Percentiles rank a stretch among this genome's conserved stretches.
Conservation (phyloP, 2,329 filamentous ascomycete species). For the Arthroderma sp. region DNA sequence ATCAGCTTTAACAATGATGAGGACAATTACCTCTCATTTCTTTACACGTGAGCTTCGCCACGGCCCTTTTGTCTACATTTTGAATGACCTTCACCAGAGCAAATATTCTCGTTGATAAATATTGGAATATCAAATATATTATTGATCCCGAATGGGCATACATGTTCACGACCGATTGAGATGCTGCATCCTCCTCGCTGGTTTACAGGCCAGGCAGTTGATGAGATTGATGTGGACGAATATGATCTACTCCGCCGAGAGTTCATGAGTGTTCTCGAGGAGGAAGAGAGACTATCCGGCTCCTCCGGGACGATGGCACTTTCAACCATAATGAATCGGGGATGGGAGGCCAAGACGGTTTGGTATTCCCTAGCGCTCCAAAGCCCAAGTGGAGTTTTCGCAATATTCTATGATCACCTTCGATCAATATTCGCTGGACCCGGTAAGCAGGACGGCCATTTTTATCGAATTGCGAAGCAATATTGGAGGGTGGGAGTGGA, state of each 20-base stretch:
- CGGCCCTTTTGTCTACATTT: neutral
- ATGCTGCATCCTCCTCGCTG: slow-evolving; percentile 18
- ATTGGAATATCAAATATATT: slow-evolving; percentile 4
- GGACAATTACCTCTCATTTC: slow-evolving; percentile 17
- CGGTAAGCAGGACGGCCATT: slow-evolving; percentile 6
- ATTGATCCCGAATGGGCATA: slow-evolving; percentile 8
- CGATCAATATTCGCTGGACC: neutral
- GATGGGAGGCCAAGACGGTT: neutral
- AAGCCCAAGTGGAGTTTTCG: neutral
- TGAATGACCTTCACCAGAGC: neutral
- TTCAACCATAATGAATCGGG: slow-evolving; percentile 3
- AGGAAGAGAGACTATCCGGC: slow-evolving; percentile 4
- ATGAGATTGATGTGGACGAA: slow-evolving; percentile 10
- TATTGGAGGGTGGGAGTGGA: too few species aligned
- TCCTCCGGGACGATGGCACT: neutral
- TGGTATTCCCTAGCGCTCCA: slow-evolving; percentile 3
- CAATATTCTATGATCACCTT: slow-evolving; percentile 1
- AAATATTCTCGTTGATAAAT: slow-evolving; percentile 1
- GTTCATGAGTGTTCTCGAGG: slow-evolving; percentile 7
- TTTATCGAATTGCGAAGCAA: neutral
- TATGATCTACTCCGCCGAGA: slow-evolving; percentile 5
- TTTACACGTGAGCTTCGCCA: slow-evolving; percentile 1
- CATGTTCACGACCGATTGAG: slow-evolving; percentile 19
- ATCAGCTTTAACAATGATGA: slow-evolving; percentile 18
- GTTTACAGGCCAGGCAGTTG: slow-evolving; percentile 13